These are phyloP conservation scores for Pelargonium australe DNA, from an alignment of 441 rosid genomes.

Conservation along the genomic window DNA sequence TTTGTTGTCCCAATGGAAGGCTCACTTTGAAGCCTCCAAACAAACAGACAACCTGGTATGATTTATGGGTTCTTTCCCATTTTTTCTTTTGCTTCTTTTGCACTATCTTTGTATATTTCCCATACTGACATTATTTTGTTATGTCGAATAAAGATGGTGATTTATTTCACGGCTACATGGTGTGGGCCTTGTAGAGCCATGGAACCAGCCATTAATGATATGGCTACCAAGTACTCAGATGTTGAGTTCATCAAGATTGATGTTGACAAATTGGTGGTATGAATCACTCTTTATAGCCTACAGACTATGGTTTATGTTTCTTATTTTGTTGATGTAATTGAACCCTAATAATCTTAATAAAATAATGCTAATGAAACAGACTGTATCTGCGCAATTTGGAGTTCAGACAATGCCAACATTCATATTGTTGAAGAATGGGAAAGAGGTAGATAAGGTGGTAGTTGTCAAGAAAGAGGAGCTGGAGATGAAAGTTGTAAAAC, in stretches of 20 bases:
- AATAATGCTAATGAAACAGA: slow-evolving; percentile 7
- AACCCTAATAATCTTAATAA: not conserved
- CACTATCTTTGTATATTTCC: too few species aligned
- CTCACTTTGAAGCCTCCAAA: not conserved
- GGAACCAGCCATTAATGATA: slow-evolving; percentile 9
- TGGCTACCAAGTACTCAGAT: slow-evolving; percentile 16
- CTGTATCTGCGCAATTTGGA: slow-evolving; percentile 12
- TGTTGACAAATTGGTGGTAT: slow-evolving; percentile 18
- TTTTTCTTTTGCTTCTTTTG: too few species aligned
- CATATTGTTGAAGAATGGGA: slow-evolving; percentile 17
- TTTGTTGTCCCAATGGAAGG: not conserved
- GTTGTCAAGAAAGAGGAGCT: slow-evolving; percentile 20
- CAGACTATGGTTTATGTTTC: not conserved
- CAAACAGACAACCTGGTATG: not conserved
- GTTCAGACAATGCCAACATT: slow-evolving; percentile 25
- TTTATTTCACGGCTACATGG: slow-evolving; percentile 23
- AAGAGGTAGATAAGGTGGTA: slow-evolving; percentile 18
- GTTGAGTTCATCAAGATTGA: slow-evolving; percentile 25
- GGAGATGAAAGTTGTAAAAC: slow-evolving; percentile 8
- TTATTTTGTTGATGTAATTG: not conserved
- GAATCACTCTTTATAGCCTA: not conserved
- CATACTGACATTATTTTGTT: not conserved
- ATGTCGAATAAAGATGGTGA: slow-evolving; percentile 15
- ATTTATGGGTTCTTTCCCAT: too few species aligned
- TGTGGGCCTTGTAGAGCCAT: slow-evolving; percentile 20